Evolutionary conservation across 192 early-diverging fungal species (phyloP), one percentile per base, ranked within the genome.

Genomic region (Dissophora ornata): DNA sequence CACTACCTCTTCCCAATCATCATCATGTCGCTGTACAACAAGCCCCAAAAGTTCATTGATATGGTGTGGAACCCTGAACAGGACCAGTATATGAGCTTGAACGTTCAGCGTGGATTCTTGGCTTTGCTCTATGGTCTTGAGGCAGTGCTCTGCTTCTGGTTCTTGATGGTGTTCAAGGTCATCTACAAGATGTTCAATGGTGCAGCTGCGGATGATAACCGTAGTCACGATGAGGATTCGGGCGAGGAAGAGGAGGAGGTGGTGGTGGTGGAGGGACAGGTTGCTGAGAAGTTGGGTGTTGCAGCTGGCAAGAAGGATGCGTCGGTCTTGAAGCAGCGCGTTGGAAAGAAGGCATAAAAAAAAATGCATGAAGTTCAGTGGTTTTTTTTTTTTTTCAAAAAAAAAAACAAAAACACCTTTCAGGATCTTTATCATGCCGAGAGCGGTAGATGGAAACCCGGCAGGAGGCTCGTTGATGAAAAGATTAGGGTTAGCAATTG

Each of bases 101-200:
- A 51, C 56, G 80, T 71, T 28, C 88, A 70, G 81, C 83, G 63
- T 41, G 70, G 74, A 13, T 88, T 90, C 73, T 79, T 93, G 57
- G 80, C 73, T 3, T 62, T 93, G 6, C 82, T 95, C 21, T 78
- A 81, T 16, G 57, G 85, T 6, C 75, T 95, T 48, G 87, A 95
- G 79, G 55, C 83, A 8, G 71, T 95, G 28, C 82, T 95, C 36
- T 68, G 92, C 42, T 93, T 89, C 75, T 95, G 94, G 94, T 89
- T 94, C 54, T 56, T 80, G 26, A 81, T 94, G 84, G 91, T 95
- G 61, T 54, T 86, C 33, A 70, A 79, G 38, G 89, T 88, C 19
- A 78, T 82, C 51, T 75, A 75, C 52, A 83, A 86, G 56, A 86
- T 89, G 52, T 60, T 91, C 30, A 81, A 79, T 25, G 94, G 92